Evolutionary conservation across 352 stramenopile species (phyloP).

Genomic region (Phytopythium oedochilum): DNA sequence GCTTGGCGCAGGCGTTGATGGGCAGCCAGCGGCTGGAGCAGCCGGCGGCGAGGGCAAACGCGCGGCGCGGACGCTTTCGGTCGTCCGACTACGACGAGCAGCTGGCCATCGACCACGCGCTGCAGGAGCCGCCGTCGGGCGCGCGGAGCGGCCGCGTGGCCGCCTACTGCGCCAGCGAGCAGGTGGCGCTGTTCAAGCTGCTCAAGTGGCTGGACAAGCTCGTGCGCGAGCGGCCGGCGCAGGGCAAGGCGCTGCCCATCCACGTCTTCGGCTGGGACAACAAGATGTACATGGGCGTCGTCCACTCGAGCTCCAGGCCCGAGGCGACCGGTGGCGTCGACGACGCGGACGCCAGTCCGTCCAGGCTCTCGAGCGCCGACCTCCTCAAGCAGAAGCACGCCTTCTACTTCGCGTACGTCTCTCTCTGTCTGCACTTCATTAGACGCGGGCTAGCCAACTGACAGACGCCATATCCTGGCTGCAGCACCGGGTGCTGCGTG

Average conservation of each 20-base stretch:
- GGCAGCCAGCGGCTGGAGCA: background rate
- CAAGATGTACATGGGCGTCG: slow-evolving; percentile 72
- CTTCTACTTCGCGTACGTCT: slow-evolving; percentile 64
- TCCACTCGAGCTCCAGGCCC: slow-evolving; percentile 37
- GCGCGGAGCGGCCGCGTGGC: slow-evolving; percentile 42
- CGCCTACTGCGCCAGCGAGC: slow-evolving; percentile 69
- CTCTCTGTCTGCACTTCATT: background rate
- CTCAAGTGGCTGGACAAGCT: slow-evolving; percentile 58
- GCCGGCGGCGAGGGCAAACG: background rate
- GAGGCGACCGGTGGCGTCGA: background rate
- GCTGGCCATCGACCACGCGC: slow-evolving; percentile 22
- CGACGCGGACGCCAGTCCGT: slow-evolving; percentile 1
- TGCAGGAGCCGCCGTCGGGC: slow-evolving; percentile 29
- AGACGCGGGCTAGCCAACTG: too few relatives aligned
- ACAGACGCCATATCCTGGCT: slow-evolving; percentile 1
- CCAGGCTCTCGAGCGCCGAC: background rate
- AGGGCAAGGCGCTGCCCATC: slow-evolving; percentile 2
- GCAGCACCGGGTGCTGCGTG: slow-evolving; percentile 60
- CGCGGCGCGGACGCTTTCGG: slow-evolving; percentile 10
- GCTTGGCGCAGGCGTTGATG: background rate
- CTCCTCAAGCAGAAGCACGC: slow-evolving; percentile 47
- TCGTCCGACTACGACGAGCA: slow-evolving; percentile 38
- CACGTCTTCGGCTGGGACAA: slow-evolving; percentile 33
- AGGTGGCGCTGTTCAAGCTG: slow-evolving; percentile 66
- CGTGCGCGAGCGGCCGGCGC: slow-evolving; percentile 10